Conservation (phyloP, 805 yeast species). For the Pichia cephalocereana region DNA sequence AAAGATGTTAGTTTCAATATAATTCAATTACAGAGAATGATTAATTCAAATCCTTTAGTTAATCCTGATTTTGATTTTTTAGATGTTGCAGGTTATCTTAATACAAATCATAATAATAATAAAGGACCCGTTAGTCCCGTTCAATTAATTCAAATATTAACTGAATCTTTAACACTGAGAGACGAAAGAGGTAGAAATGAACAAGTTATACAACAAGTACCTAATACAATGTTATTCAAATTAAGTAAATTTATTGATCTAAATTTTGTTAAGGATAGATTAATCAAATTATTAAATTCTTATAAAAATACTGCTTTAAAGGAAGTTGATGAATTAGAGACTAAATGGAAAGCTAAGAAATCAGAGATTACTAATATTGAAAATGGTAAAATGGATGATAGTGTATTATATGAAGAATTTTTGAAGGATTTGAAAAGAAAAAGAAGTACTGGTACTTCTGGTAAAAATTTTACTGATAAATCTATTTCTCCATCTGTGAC, state of each 20-base stretch:
- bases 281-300: constrained; percentile 24
- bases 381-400: constrained; percentile 32
- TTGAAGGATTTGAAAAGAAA: constrained; percentile 12
- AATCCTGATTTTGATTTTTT: constrained; percentile 28
- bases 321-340: constrained; percentile 32
- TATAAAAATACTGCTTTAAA: constrained; percentile 26
- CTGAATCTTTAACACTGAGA: constrained; percentile 26
- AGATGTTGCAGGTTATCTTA: constrained; percentile 22
- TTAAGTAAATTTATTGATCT: constrained; percentile 25
- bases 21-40: constrained; percentile 27
- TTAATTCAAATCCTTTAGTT: constrained; percentile 29
- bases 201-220: constrained; percentile 25
- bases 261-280: constrained; percentile 25
- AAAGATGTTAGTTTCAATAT: constrained; percentile 28
- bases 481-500: not conserved
- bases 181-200: constrained; percentile 20
- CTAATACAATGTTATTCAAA: constrained; percentile 26
- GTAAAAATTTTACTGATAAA: not conserved
- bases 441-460: not conserved
- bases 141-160: constrained; percentile 29
- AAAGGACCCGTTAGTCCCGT: constrained; percentile 21
- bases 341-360: constrained; percentile 25
- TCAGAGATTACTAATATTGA: constrained; percentile 34
- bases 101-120: not conserved
- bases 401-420: constrained; percentile 22